Conservation (phyloP, 2,329 filamentous ascomycete genomes). For the Didymella lethalis region DNA sequence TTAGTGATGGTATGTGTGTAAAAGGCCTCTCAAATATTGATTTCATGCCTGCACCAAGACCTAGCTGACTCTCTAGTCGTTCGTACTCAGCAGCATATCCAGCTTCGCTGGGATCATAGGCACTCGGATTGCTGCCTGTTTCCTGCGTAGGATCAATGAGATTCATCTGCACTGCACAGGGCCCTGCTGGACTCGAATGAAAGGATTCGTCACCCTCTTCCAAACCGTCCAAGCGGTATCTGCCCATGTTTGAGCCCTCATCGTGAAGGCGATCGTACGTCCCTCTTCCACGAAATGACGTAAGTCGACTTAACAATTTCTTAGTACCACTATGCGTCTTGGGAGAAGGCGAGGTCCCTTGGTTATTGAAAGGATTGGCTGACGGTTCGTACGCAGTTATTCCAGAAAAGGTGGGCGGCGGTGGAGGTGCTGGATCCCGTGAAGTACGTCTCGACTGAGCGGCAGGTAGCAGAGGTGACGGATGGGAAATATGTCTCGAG, state of each 20-base stretch:
- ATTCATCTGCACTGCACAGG: conserved; percentile 41
- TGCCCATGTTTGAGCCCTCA: conserved; percentile 34
- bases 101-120: conserved; percentile 38
- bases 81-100: conserved; percentile 49
- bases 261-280: conserved; percentile 46
- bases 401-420: conserved; percentile 43
- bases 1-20: conserved; percentile 27
- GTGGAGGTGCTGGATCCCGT: conserved; percentile 35
- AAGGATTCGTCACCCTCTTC: conserved; percentile 44
- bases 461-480: conserved; percentile 40
- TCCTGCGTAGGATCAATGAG: conserved; percentile 30
- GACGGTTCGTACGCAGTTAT: conserved; percentile 42
- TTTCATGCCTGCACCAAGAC: conserved; percentile 50
- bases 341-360: conserved; percentile 26
- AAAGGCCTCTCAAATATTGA: conserved; percentile 48
- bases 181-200: conserved; percentile 40
- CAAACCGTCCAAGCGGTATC: conserved; percentile 30
- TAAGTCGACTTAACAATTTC: conserved; percentile 42
- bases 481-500: conserved; percentile 41
- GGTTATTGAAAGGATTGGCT: conserved; percentile 30
- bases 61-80: conserved; percentile 45
- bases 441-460: conserved; percentile 40
- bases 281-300: conserved; percentile 36
- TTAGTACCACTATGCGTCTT: conserved; percentile 38
- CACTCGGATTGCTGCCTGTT: conserved; percentile 21